phyloP scores from a whole-genome alignment of 2,329 filamentous ascomycete species.

The Calonectria hawksworthii region DNA sequence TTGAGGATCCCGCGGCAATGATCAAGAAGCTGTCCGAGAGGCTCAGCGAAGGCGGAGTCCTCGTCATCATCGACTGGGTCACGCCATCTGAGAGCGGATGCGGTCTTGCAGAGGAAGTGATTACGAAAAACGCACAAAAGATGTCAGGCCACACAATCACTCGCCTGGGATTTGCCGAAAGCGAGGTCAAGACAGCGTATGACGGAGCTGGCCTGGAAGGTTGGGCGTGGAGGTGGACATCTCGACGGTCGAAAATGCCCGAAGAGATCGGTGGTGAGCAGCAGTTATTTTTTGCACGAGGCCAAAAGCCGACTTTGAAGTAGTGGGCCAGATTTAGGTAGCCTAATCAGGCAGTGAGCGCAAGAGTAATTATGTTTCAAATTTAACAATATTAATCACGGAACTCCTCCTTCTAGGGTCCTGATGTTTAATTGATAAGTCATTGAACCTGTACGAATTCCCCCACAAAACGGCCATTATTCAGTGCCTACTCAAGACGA shows the following conservation, averaged over 20 bases:
- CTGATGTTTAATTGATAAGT: too few species aligned
- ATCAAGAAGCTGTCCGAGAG: constrained; percentile 45
- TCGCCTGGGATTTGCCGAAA: constrained; percentile 42
- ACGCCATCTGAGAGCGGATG: constrained; percentile 29
- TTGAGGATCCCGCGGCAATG: constrained; percentile 47
- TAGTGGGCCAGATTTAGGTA: not conserved
- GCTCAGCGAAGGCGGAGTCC: constrained; percentile 46
- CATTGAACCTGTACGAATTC: too few species aligned
- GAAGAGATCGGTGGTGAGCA: constrained; percentile 41
- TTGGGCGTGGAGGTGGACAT: constrained; percentile 45
- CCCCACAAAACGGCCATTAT: too few species aligned
- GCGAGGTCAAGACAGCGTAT: constrained; percentile 38
- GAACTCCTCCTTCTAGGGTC: too few species aligned
- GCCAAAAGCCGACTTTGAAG: constrained; percentile 19
- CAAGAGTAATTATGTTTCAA: too few species aligned
- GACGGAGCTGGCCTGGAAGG: constrained; percentile 40
- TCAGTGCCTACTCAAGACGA: too few species aligned
- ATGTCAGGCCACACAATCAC: constrained; percentile 36
- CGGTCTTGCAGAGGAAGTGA: not conserved
- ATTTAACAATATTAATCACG: too few species aligned
- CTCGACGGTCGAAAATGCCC: constrained; percentile 37
- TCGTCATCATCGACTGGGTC: constrained; percentile 53
- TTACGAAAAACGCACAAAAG: not conserved
- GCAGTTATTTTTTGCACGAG: constrained; percentile 45
- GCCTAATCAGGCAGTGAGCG: too few species aligned